Percentiles rank a stretch among this genome's conserved stretches.
Conservation (phyloP, 257 asterid genomes). For the Solanum medicagineum region DNA sequence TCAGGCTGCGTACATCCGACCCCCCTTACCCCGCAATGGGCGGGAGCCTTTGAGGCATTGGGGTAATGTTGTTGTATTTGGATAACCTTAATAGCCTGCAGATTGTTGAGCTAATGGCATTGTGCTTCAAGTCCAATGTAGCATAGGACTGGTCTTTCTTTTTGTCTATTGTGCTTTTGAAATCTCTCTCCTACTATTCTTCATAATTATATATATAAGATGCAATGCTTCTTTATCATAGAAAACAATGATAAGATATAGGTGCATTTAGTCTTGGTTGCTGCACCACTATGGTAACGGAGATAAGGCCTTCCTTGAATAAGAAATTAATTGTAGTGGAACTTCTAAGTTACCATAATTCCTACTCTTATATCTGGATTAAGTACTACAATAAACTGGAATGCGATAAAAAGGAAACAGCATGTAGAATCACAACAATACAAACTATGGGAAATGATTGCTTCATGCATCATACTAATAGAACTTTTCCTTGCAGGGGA, state of each 20-base stretch:
- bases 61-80: background rate
- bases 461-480: background rate
- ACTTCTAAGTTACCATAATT: background rate
- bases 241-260: background rate
- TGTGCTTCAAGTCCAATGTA: background rate
- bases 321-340: background rate
- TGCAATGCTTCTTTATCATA: background rate
- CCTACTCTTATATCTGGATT: background rate
- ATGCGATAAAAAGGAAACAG: background rate
- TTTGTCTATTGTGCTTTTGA: background rate
- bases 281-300: background rate
- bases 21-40: no score
- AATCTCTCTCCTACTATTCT: background rate
- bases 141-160: background rate
- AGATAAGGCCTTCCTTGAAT: background rate
- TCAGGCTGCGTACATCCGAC: no score
- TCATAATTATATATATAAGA: background rate
- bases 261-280: background rate
- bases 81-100: background rate
- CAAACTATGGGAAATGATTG: background rate
- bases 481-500: slow-evolving; percentile 36
- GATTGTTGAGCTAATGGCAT: background rate
- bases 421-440: background rate
- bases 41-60: no score
- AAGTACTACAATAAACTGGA: background rate